Conservation (phyloP, 305 asterid genomes). For the Nicotiana rustica region DNA sequence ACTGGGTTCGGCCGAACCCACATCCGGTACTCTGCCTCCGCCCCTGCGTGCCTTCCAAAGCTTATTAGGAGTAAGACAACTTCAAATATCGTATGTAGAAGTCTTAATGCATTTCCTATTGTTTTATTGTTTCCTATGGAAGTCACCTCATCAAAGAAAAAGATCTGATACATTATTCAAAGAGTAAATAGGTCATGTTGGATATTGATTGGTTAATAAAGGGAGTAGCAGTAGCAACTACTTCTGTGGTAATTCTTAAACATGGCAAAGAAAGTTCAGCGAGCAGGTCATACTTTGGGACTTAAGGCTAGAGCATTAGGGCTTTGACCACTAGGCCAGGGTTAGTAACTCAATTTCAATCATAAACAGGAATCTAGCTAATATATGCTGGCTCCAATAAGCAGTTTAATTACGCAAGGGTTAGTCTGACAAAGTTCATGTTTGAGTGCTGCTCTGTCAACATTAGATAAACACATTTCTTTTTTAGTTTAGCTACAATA, state of each 20-base stretch:
- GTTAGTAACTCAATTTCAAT: slow-evolving; percentile 7
- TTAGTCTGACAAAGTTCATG: slow-evolving; percentile 13
- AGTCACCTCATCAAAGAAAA: slow-evolving; percentile 18
- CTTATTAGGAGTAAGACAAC: not conserved
- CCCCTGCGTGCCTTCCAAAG: not conserved
- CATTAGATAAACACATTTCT: slow-evolving; percentile 2
- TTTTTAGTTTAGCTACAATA: not conserved
- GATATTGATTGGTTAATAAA: not conserved
- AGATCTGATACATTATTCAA: not conserved
- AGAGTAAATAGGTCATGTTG: slow-evolving; percentile 25
- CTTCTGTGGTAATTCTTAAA: not conserved
- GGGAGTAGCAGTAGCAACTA: not conserved
- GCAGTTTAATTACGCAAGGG: not conserved
- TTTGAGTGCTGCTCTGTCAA: slow-evolving; percentile 30
- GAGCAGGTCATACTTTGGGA: slow-evolving; percentile 12
- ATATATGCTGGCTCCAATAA: slow-evolving; percentile 3
- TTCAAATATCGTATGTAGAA: slow-evolving; percentile 14
- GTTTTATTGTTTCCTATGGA: not conserved
- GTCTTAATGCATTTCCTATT: slow-evolving; percentile 26
- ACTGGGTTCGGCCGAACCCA: no score
- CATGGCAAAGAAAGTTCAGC: not conserved
- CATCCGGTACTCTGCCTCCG: no score
- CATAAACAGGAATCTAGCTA: slow-evolving; percentile 19
- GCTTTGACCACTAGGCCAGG: slow-evolving; percentile 1
- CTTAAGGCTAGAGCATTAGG: not conserved